A percentile compares a stretch with the other conserved stretches of the same genome.
These are phyloP conservation scores for Brassica hybrid DNA, from an alignment of 441 rosid genomes.

Conservation along the genomic window DNA sequence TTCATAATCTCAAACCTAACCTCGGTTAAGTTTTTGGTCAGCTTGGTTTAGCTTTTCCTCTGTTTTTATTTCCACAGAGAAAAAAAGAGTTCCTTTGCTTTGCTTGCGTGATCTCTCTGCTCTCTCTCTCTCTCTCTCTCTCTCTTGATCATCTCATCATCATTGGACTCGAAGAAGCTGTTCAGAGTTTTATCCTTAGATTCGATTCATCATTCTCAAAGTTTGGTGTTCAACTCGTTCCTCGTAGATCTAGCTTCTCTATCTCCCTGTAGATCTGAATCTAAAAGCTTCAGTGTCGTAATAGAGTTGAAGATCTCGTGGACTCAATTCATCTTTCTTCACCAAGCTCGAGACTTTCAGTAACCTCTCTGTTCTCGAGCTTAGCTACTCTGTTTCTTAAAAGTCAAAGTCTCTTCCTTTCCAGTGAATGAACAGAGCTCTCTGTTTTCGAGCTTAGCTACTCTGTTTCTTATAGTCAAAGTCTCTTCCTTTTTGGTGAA, in stretches of 20 bases:
- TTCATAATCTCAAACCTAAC: conserved; percentile 36
- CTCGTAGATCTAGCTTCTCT: conserved; percentile 27
- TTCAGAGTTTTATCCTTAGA: conserved; percentile 5
- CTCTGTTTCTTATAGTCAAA: background rate
- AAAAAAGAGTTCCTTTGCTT: conserved; percentile 14
- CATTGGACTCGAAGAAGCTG: conserved; percentile 38
- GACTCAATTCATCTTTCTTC: background rate
- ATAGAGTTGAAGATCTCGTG: background rate
- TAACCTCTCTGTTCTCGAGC: background rate
- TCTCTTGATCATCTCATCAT: conserved; percentile 43
- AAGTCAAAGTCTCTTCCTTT: background rate
- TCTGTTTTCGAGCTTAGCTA: background rate
- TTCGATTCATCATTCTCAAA: conserved; percentile 27
- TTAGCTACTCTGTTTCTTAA: background rate
- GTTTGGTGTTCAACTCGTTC: background rate
- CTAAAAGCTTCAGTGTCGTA: background rate
- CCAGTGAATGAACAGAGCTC: background rate
- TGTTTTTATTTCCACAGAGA: background rate
- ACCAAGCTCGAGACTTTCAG: conserved; percentile 1
- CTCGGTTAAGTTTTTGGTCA: conserved; percentile 49
- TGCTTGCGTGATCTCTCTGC: conserved; percentile 37
- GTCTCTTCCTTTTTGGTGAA: background rate
- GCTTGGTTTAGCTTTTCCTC: conserved; percentile 33
- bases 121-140: conserved; percentile 30
- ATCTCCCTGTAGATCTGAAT: conserved; percentile 25